Evolutionary conservation across 441 rosid genomes (phyloP), one percentile per base, ranked within the genome.

Genomic region (Erysimum pusillum): DNA sequence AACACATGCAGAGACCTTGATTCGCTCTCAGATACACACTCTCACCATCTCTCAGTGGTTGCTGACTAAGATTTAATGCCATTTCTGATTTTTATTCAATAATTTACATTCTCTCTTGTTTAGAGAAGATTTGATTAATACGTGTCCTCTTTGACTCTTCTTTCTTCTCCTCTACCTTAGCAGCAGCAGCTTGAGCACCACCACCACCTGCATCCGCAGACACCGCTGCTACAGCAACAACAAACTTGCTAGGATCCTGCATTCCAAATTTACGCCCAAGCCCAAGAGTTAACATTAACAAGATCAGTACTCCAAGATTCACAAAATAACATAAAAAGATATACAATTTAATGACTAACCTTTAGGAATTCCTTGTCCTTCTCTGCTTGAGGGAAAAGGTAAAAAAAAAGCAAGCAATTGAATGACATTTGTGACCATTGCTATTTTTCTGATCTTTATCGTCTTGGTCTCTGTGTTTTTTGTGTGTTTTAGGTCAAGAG

Each of bases 121-220:
- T 51, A 36, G 13, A 4, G 35, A 42, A 7, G 22, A 5, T 7
- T 11, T 36, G 14, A 14, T 34, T 5, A 28, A 7, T 11, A 18
- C 73, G 4, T 79, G 63, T 90, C 84, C 66, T 96, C 97, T 1
- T 91, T 1, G 97, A 89, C 83, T 91, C 99, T 1, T 81, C 95
- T 7, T 89, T 80, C 77, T 80, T 80, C 80, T 76, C 81, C 76
- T 81, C 85, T 67, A 20, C 79, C 63, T 80, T 81, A 36, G 79
- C 82, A 38, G 79, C 84, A 53, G 75, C 76, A 1, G 83, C 69
- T 0, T 76, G 68, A 20, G 81, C 67, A 9, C 59, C 84, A 68
- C 58, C 83, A 67, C 69, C 80, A 63, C 76, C 76, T 18, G 78
- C 69, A 63, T 67, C 78, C 0, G 73, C 85, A 36, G 80, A 68